Conservation (phyloP, 2,329 filamentous ascomycete genomes). For the Talaromyces albobiverticillius region DNA sequence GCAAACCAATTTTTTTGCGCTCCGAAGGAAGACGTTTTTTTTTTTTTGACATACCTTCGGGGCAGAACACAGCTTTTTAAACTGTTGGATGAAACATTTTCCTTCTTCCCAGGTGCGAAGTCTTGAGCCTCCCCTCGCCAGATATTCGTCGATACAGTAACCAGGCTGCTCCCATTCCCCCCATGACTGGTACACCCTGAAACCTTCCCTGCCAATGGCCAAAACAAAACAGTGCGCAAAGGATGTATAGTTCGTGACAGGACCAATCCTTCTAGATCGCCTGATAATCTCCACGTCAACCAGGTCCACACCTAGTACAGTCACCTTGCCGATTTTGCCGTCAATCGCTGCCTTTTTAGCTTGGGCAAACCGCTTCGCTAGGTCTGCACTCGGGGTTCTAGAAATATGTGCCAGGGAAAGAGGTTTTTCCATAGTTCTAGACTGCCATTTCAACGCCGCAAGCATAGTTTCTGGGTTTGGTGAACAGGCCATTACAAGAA, state of each 20-base stretch:
- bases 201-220: background rate
- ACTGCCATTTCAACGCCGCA: background rate
- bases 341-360: constrained; percentile 1
- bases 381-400: background rate
- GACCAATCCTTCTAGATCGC: background rate
- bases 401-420: background rate
- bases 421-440: background rate
- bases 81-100: background rate
- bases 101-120: background rate
- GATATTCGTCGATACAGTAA: background rate
- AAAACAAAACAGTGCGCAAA: background rate
- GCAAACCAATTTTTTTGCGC: background rate
- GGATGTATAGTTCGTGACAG: background rate
- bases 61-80: background rate
- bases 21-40: background rate
- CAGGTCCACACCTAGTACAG: background rate
- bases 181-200: background rate
- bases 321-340: background rate
- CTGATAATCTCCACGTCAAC: background rate
- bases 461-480: no score
- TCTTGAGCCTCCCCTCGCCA: background rate
- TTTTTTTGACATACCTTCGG: background rate
- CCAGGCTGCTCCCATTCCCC: background rate
- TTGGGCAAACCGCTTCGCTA: background rate
- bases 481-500: no score